Conservation (phyloP, 106 monocot species). For the Dioscorea alata region DNA sequence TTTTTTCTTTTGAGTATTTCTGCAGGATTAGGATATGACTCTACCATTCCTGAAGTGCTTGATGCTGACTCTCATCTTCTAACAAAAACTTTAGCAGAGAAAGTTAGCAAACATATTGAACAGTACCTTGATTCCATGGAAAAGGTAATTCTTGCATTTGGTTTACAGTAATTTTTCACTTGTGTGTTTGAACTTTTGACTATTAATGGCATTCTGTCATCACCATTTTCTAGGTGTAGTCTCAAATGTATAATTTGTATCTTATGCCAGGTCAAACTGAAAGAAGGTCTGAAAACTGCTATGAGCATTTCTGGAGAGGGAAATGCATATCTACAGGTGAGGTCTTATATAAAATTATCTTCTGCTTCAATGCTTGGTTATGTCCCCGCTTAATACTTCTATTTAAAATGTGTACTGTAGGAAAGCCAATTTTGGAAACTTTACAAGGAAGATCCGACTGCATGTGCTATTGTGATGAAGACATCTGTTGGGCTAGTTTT, state of each 20-base stretch:
- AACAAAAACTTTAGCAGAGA: slow-evolving; percentile 55
- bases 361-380: no score
- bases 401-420: slow-evolving; percentile 22
- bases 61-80: slow-evolving; percentile 62
- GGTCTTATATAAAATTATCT: neutral
- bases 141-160: slow-evolving; percentile 44
- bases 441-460: slow-evolving; percentile 74
- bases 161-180: no score
- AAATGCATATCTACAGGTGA: slow-evolving; percentile 89
- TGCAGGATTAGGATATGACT: slow-evolving; percentile 86
- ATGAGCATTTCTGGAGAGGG: slow-evolving; percentile 95
- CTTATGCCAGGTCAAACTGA: slow-evolving; percentile 73
- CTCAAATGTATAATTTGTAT: neutral
- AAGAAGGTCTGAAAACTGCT: slow-evolving; percentile 83
- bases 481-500: slow-evolving; percentile 88
- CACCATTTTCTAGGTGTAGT: no score
- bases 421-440: slow-evolving; percentile 97
- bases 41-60: slow-evolving; percentile 67
- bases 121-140: slow-evolving; percentile 98
- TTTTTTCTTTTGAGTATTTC: neutral
- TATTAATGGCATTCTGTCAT: no score
- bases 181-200: no score
- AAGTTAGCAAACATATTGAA: slow-evolving; percentile 49
- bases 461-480: slow-evolving; percentile 83
- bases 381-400: neutral